Evolutionary conservation across 495 filamentous ascomycete genomes (phyloP), one percentile per base, ranked within the genome.

Genomic region (Hapsidospora chrysogenum): DNA sequence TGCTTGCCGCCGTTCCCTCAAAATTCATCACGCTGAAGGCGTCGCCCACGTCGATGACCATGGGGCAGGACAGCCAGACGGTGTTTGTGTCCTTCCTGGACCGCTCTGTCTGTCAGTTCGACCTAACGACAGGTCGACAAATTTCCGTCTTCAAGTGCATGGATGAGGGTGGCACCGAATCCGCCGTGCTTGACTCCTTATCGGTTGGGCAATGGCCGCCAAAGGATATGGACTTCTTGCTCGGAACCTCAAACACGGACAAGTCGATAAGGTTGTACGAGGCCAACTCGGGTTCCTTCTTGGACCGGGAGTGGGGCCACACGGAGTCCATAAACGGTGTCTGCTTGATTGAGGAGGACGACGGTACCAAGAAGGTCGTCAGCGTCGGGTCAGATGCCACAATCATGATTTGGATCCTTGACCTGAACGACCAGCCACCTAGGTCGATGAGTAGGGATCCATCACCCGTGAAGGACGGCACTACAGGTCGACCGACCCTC

Each of bases 211-310:
- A 64, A 15, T 47, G 44, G n/a, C 46, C 40, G 0, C 41, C 50
- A 1, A 50, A 39, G 21, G 61, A 63, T 14, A 37, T 54, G 2
- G 47, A 62, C 8, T 61, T 87, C 30, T 64, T 97, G 37, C 57
- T 85, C 17, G 89, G 81, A 14, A 64, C 92, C 17, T 94, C 92
- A 5, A 83, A 80, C 42, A 92, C 80, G 3, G 89, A 97, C 51
- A 96, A 94, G 48, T 95, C 89, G 5, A 76, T 97, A 38, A 66
- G 89, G 15, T 57, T 96, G 3, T 96, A 97, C 50, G 80, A 92
- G 41, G 59, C 74, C 11, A 74, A 78, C 30, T 67, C 68, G 27
- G 87, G 86, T 10, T 50, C 60, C 17, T 74, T 97, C 41, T 57
- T 95, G 35, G 77, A 81, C 17, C 75, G 81, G 25, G 89, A 93